These are phyloP conservation scores for Fusarium longipes DNA, from an alignment of 2,329 filamentous ascomycete genomes.

Conservation along the genomic window DNA sequence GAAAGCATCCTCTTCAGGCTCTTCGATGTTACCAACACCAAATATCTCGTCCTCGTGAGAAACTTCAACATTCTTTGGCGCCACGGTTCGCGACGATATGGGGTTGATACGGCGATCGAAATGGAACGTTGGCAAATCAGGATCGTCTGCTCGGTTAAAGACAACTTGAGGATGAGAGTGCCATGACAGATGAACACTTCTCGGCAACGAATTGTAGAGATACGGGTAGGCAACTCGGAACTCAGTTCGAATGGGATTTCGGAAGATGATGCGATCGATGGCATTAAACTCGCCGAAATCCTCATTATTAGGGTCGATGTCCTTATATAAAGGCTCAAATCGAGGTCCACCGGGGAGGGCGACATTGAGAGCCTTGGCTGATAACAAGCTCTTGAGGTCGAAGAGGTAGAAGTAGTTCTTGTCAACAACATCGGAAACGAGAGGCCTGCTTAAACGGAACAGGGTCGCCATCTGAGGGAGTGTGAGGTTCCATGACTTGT, in stretches of 20 bases:
- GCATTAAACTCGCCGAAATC: slow-evolving; percentile 99
- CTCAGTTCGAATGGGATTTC: slow-evolving; percentile 92
- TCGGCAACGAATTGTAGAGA: slow-evolving; percentile 94
- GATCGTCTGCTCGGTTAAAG: slow-evolving; percentile 88
- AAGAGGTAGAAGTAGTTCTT: slow-evolving; percentile 99
- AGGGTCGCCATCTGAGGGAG: slow-evolving; percentile 96
- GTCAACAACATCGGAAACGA: slow-evolving; percentile 92
- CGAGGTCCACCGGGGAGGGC: slow-evolving; percentile 96
- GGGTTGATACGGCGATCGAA: slow-evolving; percentile 99
- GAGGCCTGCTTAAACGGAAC: slow-evolving; percentile 88
- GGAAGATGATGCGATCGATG: slow-evolving; percentile 99
- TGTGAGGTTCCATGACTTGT: slow-evolving; percentile 93
- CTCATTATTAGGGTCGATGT: slow-evolving; percentile 98
- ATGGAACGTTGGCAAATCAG: slow-evolving; percentile 92
- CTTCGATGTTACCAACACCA: slow-evolving; percentile 78
- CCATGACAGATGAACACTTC: slow-evolving; percentile 93
- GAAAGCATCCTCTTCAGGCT: slow-evolving; percentile 84
- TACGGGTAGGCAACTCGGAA: slow-evolving; percentile 95
- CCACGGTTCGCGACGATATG: slow-evolving; percentile 93
- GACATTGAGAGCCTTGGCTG: slow-evolving; percentile 96
- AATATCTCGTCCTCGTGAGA: slow-evolving; percentile 96
- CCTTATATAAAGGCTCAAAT: slow-evolving; percentile 97
- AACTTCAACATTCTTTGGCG: slow-evolving; percentile 90
- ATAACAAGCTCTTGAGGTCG: slow-evolving; percentile 92
- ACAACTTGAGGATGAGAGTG: slow-evolving; percentile 94